phyloP scores from a whole-genome alignment of 371 early-diverging fungal species.

The Haplosporangium sp. region DNA sequence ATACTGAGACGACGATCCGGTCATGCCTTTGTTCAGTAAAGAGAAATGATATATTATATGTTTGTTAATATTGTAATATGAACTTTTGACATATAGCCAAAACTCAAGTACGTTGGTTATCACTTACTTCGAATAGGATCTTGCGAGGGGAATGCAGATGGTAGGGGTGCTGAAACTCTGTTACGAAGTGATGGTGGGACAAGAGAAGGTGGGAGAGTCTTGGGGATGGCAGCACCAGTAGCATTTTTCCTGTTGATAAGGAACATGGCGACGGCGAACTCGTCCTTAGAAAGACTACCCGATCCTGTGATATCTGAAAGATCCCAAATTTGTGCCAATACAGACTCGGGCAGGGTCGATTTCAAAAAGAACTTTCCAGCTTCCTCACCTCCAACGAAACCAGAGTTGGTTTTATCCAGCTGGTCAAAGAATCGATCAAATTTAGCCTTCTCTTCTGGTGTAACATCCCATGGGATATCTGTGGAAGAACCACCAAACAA shows the following conservation, averaged over 20 bases:
- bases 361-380: slow-evolving; percentile 82
- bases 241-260: slow-evolving; percentile 87
- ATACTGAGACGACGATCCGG: slow-evolving; percentile 63
- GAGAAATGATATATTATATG: background rate
- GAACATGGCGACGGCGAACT: slow-evolving; percentile 96
- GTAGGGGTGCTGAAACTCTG: slow-evolving; percentile 58
- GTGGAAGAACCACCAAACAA: slow-evolving; percentile 45
- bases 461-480: slow-evolving; percentile 73
- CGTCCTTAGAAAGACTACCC: slow-evolving; percentile 91
- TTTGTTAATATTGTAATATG: too few species aligned
- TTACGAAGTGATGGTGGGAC: slow-evolving; percentile 85
- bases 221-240: slow-evolving; percentile 83
- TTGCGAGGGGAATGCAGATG: slow-evolving; percentile 12
- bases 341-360: slow-evolving; percentile 75
- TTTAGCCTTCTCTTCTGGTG: slow-evolving; percentile 74
- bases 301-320: slow-evolving; percentile 86
- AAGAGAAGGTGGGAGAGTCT: slow-evolving; percentile 80
- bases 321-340: slow-evolving; percentile 80
- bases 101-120: background rate
- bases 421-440: slow-evolving; percentile 78
- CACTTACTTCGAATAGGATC: slow-evolving; percentile 36
- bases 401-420: slow-evolving; percentile 70
- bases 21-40: slow-evolving; percentile 54
- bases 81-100: background rate
- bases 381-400: slow-evolving; percentile 68